Percentiles rank a stretch among this genome's conserved stretches.
These are phyloP conservation scores for Trichosporon ovoides DNA, from an alignment of 1,284 basidiomycete genomes.

Conservation along the genomic window DNA sequence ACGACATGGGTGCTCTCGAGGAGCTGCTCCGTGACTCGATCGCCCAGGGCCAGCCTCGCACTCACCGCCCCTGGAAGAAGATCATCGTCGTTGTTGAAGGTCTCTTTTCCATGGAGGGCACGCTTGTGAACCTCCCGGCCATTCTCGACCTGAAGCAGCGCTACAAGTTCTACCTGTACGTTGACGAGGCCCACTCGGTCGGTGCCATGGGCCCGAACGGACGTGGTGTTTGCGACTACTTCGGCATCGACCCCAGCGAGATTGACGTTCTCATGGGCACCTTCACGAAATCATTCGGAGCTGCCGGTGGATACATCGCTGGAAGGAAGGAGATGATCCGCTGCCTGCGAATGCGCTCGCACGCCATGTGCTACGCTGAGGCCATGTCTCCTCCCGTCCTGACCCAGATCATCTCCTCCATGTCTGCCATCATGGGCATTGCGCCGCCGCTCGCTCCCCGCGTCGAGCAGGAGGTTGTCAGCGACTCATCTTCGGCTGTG, in stretches of 20 bases:
- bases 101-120: slow-evolving; percentile 97
- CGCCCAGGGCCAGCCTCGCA: slow-evolving; percentile 94
- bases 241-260: slow-evolving; percentile 70
- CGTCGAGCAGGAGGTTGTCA: slow-evolving; percentile 23
- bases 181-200: slow-evolving; percentile 97
- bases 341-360: slow-evolving; percentile 72
- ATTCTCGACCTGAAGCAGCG: slow-evolving; percentile 85
- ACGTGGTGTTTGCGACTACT: slow-evolving; percentile 94
- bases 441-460: slow-evolving; percentile 52
- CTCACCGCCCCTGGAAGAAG: slow-evolving; percentile 98
- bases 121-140: slow-evolving; percentile 74
- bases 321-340: slow-evolving; percentile 76
- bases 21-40: slow-evolving; percentile 80
- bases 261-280: slow-evolving; percentile 98
- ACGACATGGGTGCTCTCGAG: slow-evolving; percentile 83
- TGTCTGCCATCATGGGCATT: slow-evolving; percentile 95
- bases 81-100: slow-evolving; percentile 94
- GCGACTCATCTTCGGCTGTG: slow-evolving; percentile 50
- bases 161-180: slow-evolving; percentile 97
- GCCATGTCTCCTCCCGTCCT: slow-evolving; percentile 85
- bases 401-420: slow-evolving; percentile 84
- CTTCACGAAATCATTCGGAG: slow-evolving; percentile 98
- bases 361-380: slow-evolving; percentile 85
- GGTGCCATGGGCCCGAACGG: slow-evolving; percentile 91
- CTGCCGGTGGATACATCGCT: slow-evolving; percentile 91